Conservation (phyloP, 441 rosid genomes). For the Brassica balearica region DNA sequence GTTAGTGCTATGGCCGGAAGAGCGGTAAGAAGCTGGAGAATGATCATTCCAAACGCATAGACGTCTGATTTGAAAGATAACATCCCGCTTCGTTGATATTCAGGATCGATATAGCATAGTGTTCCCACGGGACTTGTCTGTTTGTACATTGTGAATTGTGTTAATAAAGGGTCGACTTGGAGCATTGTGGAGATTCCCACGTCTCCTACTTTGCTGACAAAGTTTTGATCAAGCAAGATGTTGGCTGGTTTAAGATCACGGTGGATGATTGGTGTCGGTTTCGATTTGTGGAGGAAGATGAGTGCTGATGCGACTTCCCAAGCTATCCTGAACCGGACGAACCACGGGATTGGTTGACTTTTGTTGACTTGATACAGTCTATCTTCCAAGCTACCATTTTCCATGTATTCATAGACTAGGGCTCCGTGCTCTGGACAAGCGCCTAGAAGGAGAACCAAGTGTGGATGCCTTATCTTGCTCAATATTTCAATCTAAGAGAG, state of each 20-base stretch:
- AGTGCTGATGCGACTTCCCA: not conserved
- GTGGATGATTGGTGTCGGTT: not conserved
- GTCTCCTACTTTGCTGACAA: constrained; percentile 30
- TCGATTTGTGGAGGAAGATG: not conserved
- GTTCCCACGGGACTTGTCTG: constrained; percentile 86
- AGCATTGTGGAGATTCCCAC: constrained; percentile 85
- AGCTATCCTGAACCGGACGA: not conserved
- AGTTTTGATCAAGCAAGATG: constrained; percentile 16
- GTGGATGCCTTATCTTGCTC: constrained; percentile 86
- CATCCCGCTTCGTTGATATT: constrained; percentile 80
- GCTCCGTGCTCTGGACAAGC: constrained; percentile 83
- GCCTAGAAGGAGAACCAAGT: constrained; percentile 90
- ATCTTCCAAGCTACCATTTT: constrained; percentile 87
- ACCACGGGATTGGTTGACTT: constrained; percentile 21
- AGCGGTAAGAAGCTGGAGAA: constrained; percentile 83
- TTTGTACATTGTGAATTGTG: constrained; percentile 47
- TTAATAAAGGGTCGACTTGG: constrained; percentile 47
- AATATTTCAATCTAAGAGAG: constrained; percentile 66
- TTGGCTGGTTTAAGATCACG: constrained; percentile 16
- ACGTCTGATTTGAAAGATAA: constrained; percentile 83
- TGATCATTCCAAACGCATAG: constrained; percentile 85
- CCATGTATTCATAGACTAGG: constrained; percentile 85
- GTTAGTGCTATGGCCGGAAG: constrained; percentile 79
- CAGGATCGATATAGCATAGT: constrained; percentile 84
- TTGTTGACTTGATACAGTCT: constrained; percentile 57